Evolutionary conservation across 2,329 filamentous ascomycete species (phyloP).

Genomic region (Apiospora phragmitis): DNA sequence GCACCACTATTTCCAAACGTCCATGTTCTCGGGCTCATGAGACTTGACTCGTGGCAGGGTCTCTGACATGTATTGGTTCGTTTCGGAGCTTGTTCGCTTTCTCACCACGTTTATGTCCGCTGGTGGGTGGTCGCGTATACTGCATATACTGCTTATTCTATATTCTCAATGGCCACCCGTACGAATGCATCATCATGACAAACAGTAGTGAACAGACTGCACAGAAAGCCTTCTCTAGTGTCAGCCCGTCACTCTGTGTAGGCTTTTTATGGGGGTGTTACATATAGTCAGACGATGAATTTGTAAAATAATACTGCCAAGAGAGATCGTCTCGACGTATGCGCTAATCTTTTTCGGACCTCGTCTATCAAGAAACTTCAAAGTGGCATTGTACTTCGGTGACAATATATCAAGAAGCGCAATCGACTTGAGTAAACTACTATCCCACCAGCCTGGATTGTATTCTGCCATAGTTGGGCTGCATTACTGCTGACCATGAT

Average conservation of each 20-base stretch:
- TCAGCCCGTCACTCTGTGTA: neutral
- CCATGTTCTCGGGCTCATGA: neutral
- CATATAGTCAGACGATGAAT: neutral
- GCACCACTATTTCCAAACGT: neutral
- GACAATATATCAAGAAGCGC: neutral
- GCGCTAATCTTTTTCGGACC: neutral
- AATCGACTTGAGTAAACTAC: neutral
- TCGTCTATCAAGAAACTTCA: neutral
- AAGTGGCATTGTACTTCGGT: neutral
- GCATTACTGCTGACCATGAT: neutral
- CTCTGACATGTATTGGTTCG: neutral
- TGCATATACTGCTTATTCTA: neutral
- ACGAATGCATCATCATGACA: neutral
- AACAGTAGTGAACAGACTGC: neutral
- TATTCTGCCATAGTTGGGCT: neutral
- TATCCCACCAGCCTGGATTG: neutral
- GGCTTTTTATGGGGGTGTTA: neutral
- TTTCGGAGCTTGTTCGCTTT: neutral
- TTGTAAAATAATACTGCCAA: neutral
- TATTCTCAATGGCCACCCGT: neutral
- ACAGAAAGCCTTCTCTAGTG: neutral
- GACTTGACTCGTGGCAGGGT: slow-evolving; percentile 2
- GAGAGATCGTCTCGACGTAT: neutral
- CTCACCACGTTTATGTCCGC: neutral
- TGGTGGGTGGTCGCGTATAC: neutral